phyloP scores from a whole-genome alignment of 169 alveolate species.

The Cryptosporidium felis region DNA sequence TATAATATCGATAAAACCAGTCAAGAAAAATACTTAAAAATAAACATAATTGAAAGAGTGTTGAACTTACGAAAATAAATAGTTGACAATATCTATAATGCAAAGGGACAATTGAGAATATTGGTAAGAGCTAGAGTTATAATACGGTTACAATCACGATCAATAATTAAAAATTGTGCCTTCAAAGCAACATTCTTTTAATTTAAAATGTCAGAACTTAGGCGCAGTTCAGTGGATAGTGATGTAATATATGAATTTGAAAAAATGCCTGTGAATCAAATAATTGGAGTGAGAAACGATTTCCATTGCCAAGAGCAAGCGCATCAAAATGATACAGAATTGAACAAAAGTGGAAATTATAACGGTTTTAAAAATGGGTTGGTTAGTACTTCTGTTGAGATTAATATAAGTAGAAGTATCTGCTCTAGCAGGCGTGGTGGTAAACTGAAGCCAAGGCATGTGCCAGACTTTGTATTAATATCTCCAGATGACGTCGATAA shows the following conservation, averaged over 20 bases:
- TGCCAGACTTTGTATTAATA: slow-evolving; percentile 65
- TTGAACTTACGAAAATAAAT: too few species aligned
- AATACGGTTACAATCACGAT: neutral
- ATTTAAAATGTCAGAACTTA: slow-evolving; percentile 29
- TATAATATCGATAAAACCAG: neutral
- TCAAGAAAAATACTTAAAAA: neutral
- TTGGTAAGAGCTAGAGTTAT: too few species aligned
- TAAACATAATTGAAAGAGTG: neutral
- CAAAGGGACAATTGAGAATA: too few species aligned
- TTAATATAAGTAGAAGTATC: neutral
- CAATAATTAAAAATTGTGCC: neutral
- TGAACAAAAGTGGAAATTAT: neutral
- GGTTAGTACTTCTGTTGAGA: slow-evolving; percentile 5
- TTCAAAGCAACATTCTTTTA: too few species aligned
- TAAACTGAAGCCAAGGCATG: slow-evolving; percentile 66
- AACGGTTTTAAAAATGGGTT: slow-evolving; percentile 17
- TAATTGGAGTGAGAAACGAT: neutral
- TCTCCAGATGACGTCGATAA: slow-evolving; percentile 60
- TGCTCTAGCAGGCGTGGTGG: slow-evolving; percentile 49
- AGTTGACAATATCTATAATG: too few species aligned
- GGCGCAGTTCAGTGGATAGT: slow-evolving; percentile 17
- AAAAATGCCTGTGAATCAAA: slow-evolving; percentile 6
- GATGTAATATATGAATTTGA: slow-evolving; percentile 44
- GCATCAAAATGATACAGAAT: slow-evolving; percentile 3
- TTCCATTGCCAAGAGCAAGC: neutral